Evolutionary conservation across 495 filamentous ascomycete genomes (phyloP), one percentile per base, ranked within the genome.

Genomic region (Parathielavia appendiculata): DNA sequence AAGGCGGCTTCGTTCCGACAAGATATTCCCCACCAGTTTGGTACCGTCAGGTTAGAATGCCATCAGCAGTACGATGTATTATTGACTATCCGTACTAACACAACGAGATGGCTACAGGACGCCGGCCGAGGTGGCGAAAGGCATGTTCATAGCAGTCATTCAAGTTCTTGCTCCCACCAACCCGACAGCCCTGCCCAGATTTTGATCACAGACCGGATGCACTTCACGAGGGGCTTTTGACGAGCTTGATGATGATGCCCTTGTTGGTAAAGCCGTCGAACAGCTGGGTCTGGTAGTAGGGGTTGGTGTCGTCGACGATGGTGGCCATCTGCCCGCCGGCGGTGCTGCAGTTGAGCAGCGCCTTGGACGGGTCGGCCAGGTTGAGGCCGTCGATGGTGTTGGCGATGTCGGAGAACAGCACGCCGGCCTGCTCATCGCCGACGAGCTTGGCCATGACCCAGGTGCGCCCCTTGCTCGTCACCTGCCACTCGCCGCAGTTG

Each of bases 401-500:
- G 35, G 49, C 49, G 34, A 51, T 51, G 19, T 51, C 49, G 10
- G 6, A 6, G 13, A 51, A 51, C 17, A 39, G 17, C 32, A 51
- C 49, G 34, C 14, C 13, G 32, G 13, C 47, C 30, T 14, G 0
- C 14, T 35, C 6, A 19, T 51, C 35, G 49, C 16, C 16, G 10
- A 51, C 10, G 5, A 10, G 49, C 49, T 51, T 51, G 32, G 17
- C 17, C 3, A 23, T 20, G 10, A 39, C 49, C n/a, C 5, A 13
- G 2, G 49, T 39, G 8, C 16, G 4, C n/a, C 49, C n/a, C 7
- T 39, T 7, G n/a, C 8, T 13, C 1, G 4, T 10, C 5, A 39
- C 49, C 1, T 9, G 11, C 49, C 49, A 51, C 34, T 51, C 35
- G 49, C 34, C 49, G 35, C 49, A 51, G 49, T 23, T 20, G 14